Conservation (phyloP, 139 green algal species). For the Picochlorum sp. region DNA sequence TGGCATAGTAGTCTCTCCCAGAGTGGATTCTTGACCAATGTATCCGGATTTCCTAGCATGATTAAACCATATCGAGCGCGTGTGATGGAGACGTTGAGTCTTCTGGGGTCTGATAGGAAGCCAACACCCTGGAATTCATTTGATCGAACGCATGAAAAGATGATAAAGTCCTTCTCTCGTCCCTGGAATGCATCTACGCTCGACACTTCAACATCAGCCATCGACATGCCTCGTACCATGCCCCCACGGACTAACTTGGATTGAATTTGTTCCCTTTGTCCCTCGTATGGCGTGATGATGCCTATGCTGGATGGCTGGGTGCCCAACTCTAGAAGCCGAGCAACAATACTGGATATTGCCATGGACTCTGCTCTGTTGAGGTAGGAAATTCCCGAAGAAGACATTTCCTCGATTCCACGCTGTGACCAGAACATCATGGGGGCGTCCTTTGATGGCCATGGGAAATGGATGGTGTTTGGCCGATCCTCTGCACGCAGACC, state of each 20-base stretch:
- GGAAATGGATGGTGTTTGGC: constrained; percentile 42
- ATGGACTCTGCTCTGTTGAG: constrained; percentile 90
- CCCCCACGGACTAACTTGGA: too few species aligned
- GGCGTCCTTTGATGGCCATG: constrained; percentile 64
- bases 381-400: constrained; percentile 77
- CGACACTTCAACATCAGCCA: constrained; percentile 72
- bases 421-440: constrained; percentile 95
- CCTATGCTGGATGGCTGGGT: constrained; percentile 76
- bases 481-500: constrained; percentile 50
- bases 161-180: constrained; percentile 97
- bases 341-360: constrained; percentile 82
- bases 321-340: constrained; percentile 46
- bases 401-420: constrained; percentile 69
- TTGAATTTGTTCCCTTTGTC: constrained; percentile 91
- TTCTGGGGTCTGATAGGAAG: constrained; percentile 89
- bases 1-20: constrained; percentile 87
- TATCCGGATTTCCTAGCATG: constrained; percentile 85
- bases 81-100: constrained; percentile 94
- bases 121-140: constrained; percentile 92
- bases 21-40: constrained; percentile 61
- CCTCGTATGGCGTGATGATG: constrained; percentile 98
- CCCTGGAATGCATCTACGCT: constrained; percentile 83
- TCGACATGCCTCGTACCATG: constrained; percentile 69
- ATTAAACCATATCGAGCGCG: constrained; percentile 81
- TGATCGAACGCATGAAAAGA: constrained; percentile 90